Conservation (phyloP, 306 rosid genomes). For the Chamaecrista fasciculata region DNA sequence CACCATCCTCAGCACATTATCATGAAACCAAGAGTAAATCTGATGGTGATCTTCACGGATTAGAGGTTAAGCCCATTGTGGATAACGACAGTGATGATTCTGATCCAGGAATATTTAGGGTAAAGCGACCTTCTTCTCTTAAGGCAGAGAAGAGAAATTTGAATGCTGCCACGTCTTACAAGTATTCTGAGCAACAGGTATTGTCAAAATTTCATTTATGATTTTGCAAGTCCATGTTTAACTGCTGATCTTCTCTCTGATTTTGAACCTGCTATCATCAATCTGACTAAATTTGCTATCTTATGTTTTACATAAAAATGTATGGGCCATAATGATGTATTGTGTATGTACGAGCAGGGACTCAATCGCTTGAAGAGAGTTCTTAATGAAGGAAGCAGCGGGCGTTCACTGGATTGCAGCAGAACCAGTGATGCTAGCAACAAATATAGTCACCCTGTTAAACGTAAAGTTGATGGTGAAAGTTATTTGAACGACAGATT, state of each 20-base stretch:
- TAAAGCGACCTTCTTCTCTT: constrained; percentile 83
- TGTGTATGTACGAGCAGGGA: constrained; percentile 47
- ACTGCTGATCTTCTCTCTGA: constrained; percentile 6
- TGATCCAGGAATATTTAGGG: constrained; percentile 82
- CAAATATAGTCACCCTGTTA: constrained; percentile 37
- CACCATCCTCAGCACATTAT: constrained; percentile 39
- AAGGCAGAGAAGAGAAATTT: constrained; percentile 62
- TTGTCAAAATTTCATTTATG: not conserved
- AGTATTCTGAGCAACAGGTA: constrained; percentile 75
- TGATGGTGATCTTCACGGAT: constrained; percentile 35
- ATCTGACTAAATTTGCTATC: constrained; percentile 8
- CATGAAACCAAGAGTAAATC: constrained; percentile 41
- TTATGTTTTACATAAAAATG: not conserved
- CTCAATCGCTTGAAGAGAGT: constrained; percentile 73
- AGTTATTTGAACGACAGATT: constrained; percentile 45
- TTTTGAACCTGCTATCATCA: too few species aligned
- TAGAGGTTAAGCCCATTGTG: constrained; percentile 35
- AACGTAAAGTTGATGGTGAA: constrained; percentile 43
- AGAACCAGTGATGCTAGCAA: constrained; percentile 53
- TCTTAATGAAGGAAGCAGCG: constrained; percentile 52
- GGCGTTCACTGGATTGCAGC: constrained; percentile 38
- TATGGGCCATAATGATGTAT: constrained; percentile 11
- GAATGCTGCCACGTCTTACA: constrained; percentile 33
- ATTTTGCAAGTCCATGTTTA: constrained; percentile 2
- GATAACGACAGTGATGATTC: constrained; percentile 73